Evolutionary conservation across 164 flowering plant species (phyloP), one percentile per base, ranked within the genome.

Genomic region (Sedum album): DNA sequence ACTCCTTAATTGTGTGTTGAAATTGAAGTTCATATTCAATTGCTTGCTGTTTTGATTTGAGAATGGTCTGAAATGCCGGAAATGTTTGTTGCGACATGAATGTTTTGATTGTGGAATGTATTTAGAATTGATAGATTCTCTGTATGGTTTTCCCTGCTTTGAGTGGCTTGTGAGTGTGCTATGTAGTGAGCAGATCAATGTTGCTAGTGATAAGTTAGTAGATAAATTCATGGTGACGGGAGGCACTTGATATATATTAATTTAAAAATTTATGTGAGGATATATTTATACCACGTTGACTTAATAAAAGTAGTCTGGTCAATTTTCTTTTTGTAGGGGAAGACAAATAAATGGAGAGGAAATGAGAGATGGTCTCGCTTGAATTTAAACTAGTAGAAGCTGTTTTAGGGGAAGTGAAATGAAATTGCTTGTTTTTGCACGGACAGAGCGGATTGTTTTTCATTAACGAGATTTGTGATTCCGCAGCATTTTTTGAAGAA

Each of bases 311-410:
- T 28, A 57, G 62, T 7, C 2, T 41, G 46, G 15, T 28, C 62
- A 26, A 28, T 57, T 57, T 57, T 15, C 33, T 57, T 57, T 53
- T 57, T 57, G 62, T 57, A 57, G 33, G 62, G 31, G 62, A 57
- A 26, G 62, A 57, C 33, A 57, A 57, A 57, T 57, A 57, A 4
- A 28, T 57, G 62, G 14, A 26, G 62, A 57, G 20, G 33, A 57
- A 57, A 57, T 57, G 20, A 57, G 31, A 57, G 62, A 28, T 30
- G 62, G 62, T 26, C 33, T 57, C 31, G 17, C 62, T 57, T 57
- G 62, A 57, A 13, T 57, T 57, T 26, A 28, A 30, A 57, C 62
- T 57, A 11, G 33, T 57, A 57, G 62, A 17, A 57, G 62, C 62
- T 11, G 62, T 5, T 28, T 57, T 57, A 26, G 62, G 62, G 33